phyloP scores from a whole-genome alignment of 768 basidiomycete genomes.

The Wakefieldia striispora region DNA sequence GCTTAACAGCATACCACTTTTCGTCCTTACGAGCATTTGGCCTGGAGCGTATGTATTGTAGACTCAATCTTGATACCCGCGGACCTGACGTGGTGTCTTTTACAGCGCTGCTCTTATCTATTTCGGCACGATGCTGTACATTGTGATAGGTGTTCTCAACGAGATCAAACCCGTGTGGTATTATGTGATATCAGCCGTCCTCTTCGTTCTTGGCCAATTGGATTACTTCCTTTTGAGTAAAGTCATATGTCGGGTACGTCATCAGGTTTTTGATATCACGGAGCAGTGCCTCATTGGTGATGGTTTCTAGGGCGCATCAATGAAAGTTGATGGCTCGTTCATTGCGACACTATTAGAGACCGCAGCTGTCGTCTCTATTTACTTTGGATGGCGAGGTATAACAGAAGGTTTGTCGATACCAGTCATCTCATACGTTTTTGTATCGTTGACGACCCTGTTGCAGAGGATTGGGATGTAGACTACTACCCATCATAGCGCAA shows the following conservation, averaged over 20 bases:
- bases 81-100: slow-evolving; percentile 2
- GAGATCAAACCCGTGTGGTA: slow-evolving; percentile 81
- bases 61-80: not conserved
- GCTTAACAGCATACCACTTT: slow-evolving; percentile 71
- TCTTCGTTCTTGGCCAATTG: slow-evolving; percentile 80
- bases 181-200: slow-evolving; percentile 67
- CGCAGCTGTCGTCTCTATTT: slow-evolving; percentile 63
- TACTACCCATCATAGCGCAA: slow-evolving; percentile 40
- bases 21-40: slow-evolving; percentile 79
- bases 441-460: slow-evolving; percentile 2
- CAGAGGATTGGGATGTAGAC: slow-evolving; percentile 53
- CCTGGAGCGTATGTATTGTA: slow-evolving; percentile 60
- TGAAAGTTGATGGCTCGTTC: slow-evolving; percentile 83
- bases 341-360: slow-evolving; percentile 84
- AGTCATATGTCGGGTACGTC: slow-evolving; percentile 67
- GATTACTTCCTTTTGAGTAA: slow-evolving; percentile 79
- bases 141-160: slow-evolving; percentile 71
- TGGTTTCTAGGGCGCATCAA: slow-evolving; percentile 51
- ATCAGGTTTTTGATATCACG: not conserved
- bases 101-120: slow-evolving; percentile 65
- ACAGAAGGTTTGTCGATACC: slow-evolving; percentile 67
- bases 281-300: slow-evolving; percentile 9
- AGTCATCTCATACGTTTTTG: not conserved
- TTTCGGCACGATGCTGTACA: slow-evolving; percentile 73
- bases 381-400: slow-evolving; percentile 82